Base-by-base conservation (phyloP, 371 early-diverging fungal species). In the Thermomucor indicae-seudaticae region DNA sequence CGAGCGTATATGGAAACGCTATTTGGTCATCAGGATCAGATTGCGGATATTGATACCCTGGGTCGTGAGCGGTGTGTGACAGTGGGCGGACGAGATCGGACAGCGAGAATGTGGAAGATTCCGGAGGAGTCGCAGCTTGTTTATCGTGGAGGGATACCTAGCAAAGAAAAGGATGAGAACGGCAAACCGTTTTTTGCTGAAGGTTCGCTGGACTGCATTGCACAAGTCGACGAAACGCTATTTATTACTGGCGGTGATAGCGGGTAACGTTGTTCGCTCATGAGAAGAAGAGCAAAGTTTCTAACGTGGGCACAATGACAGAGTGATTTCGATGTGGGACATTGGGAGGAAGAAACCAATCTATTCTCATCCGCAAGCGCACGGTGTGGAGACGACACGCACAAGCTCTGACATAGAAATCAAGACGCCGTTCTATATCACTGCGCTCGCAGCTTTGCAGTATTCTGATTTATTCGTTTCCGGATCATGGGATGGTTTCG, bases 1-100 rank as follows among this genome's bases (percentile, higher is more conserved):
- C 62, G 86, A 56, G 70, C 84, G 7, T 98, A 96, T 70, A 81
- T 98, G 49, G 98, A 98, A 64, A 97, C 98, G 17, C 64, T 98
- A 64, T 96, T 95, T 78, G 98, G 98, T 17, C 98, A 98, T 64
- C 97, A 96, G 70, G 97, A 97, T 67, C 69, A 75, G 28, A 85
- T 95, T 55, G 78, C 83, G 2, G 65, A 65, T 22, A 80, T 98
- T 22, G 90, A 86, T 70, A 78, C 91, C 44, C 73, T 96, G 60
- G 71, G 75, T 19, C 74, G 85, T 38, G 97, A 97, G 62, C 88
- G 91, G 24, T 97, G 97, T 58, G 79, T 98, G 16, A 88, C 96
- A n/a, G 76, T 84, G 10, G 98, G 98, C 24, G 79, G 88, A 7
- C 84, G 98, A 38, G 98, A 98, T 65, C 82, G 87, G 50, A 92